These are phyloP conservation scores for Phytophthora colocasiae DNA, from an alignment of 352 stramenopile genomes.

Conservation along the genomic window DNA sequence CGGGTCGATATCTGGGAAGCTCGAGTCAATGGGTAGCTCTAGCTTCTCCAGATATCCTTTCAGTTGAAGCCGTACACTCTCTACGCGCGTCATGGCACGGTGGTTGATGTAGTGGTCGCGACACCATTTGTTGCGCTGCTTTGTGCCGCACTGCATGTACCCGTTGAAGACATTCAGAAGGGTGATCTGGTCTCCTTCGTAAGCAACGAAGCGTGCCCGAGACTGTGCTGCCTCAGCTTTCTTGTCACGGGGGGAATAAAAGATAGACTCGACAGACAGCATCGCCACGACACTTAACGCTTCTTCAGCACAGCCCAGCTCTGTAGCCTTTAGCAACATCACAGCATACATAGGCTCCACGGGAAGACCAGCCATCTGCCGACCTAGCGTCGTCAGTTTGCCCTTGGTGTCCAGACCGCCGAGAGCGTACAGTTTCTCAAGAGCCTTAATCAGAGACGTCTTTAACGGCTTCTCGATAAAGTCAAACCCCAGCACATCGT, in stretches of 20 bases:
- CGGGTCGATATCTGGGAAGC: slow-evolving; percentile 81
- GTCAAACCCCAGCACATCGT: slow-evolving; percentile 87
- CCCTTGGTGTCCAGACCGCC: slow-evolving; percentile 70
- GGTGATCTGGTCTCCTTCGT: slow-evolving; percentile 88
- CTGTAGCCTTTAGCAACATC: slow-evolving; percentile 85
- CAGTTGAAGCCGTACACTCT: slow-evolving; percentile 81
- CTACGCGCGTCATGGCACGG: slow-evolving; percentile 84
- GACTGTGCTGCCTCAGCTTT: slow-evolving; percentile 85
- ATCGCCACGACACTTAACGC: slow-evolving; percentile 90
- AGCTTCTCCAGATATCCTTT: slow-evolving; percentile 78
- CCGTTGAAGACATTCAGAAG: slow-evolving; percentile 85
- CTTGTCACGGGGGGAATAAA: slow-evolving; percentile 87
- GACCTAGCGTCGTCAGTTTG: slow-evolving; percentile 71
- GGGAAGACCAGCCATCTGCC: slow-evolving; percentile 87
- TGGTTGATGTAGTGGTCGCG: slow-evolving; percentile 89
- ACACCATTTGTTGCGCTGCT: slow-evolving; percentile 89
- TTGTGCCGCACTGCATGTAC: slow-evolving; percentile 72
- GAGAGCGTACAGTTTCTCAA: slow-evolving; percentile 87
- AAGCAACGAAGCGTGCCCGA: slow-evolving; percentile 78
- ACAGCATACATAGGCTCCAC: slow-evolving; percentile 92
- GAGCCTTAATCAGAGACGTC: slow-evolving; percentile 75
- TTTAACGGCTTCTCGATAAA: slow-evolving; percentile 90
- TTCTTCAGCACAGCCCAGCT: slow-evolving; percentile 84
- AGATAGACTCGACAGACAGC: slow-evolving; percentile 91
- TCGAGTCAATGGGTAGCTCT: slow-evolving; percentile 69